Evolutionary conservation across 2,329 filamentous ascomycete species (phyloP).

Genomic region (Geosmithia flava): DNA sequence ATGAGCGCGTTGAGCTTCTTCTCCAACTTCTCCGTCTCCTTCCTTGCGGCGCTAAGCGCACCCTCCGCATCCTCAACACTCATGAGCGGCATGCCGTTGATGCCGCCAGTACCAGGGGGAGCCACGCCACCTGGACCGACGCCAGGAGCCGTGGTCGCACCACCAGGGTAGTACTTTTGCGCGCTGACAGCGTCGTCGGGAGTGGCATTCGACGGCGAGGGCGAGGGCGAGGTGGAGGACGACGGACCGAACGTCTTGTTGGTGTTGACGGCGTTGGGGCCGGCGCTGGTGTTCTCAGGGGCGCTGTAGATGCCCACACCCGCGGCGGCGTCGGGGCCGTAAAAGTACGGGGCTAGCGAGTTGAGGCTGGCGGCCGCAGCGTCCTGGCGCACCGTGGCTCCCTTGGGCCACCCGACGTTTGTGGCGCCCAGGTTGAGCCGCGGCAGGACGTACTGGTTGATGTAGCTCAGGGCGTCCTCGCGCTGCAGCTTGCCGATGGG

Average conservation of each 20-base stretch:
- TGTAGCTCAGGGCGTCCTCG: conserved; percentile 54
- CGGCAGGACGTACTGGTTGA: conserved; percentile 56
- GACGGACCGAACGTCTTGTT: conserved; percentile 8
- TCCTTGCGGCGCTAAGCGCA: conserved; percentile 35
- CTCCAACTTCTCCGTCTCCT: conserved; percentile 50
- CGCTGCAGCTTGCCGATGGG: conserved; percentile 53
- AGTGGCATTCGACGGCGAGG: neutral
- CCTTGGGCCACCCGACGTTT: conserved; percentile 28
- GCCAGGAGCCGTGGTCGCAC: neutral
- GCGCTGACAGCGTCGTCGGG: neutral
- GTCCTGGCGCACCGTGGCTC: conserved; percentile 24
- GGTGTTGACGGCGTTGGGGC: conserved; percentile 30
- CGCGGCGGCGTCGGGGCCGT: conserved; percentile 30
- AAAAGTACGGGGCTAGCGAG: conserved; percentile 44
- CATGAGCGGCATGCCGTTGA: conserved; percentile 40
- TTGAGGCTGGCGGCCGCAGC: conserved; percentile 37
- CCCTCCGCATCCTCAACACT: conserved; percentile 51
- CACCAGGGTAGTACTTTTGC: neutral
- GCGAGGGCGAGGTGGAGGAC: conserved; percentile 6
- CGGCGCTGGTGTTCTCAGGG: conserved; percentile 25
- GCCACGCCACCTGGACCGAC: neutral
- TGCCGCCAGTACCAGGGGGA: conserved; percentile 5
- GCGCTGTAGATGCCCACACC: conserved; percentile 31
- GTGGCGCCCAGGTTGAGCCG: conserved; percentile 40
- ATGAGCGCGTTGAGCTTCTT: conserved; percentile 48